Conservation (phyloP, 2,329 filamentous ascomycete species). For the Sporothrix pallida region DNA sequence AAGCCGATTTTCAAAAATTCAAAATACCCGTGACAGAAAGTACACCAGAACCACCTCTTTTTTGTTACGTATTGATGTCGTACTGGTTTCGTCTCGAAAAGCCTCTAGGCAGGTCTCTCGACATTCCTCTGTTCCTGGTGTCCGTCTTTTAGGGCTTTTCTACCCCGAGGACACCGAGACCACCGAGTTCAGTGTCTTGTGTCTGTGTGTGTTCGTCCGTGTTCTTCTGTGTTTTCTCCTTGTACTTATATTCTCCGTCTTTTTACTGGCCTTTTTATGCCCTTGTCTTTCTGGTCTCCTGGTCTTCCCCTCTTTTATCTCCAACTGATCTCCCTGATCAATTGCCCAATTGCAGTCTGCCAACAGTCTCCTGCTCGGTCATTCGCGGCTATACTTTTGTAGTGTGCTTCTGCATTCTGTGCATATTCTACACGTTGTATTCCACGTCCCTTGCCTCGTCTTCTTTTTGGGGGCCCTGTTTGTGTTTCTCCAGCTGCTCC, state of each 20-base stretch:
- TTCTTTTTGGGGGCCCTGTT: not conserved
- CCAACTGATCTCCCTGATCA: not conserved
- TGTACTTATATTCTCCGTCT: not conserved
- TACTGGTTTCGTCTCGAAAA: not conserved
- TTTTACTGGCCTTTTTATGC: too few species aligned
- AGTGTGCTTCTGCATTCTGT: not conserved
- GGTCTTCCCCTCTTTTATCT: not conserved
- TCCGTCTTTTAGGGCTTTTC: not conserved
- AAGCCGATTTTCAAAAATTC: not conserved
- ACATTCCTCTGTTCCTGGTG: not conserved
- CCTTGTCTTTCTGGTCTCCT: not conserved
- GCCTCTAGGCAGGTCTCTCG: not conserved
- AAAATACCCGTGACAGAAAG: constrained; percentile 11
- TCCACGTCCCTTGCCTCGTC: constrained; percentile 15
- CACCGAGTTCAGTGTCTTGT: not conserved
- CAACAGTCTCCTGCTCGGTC: not conserved
- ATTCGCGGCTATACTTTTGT: constrained; percentile 14
- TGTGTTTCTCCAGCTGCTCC: not conserved
- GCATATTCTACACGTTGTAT: not conserved
- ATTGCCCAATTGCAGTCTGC: too few species aligned
- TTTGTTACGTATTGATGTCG: constrained; percentile 25
- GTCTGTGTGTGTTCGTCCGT: not conserved
- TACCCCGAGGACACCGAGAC: not conserved
- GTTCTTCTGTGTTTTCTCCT: not conserved
- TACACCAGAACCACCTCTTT: not conserved